Conservation (phyloP, 2,329 filamentous ascomycete genomes). For the Cordyceps cateniannulata region DNA sequence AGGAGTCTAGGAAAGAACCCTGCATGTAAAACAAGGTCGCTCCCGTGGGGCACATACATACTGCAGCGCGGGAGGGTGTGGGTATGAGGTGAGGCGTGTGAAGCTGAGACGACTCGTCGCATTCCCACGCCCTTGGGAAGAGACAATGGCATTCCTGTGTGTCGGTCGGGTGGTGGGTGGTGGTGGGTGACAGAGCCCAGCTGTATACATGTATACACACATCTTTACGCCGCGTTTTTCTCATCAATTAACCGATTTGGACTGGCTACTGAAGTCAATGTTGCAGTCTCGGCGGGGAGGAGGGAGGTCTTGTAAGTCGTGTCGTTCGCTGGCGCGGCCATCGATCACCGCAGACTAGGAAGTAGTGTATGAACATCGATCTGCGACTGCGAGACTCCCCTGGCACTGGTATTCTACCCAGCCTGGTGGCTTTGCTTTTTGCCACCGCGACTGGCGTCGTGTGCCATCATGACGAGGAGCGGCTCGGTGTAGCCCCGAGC, state of each 20-base stretch:
- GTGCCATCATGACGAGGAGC: neutral
- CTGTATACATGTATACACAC: neutral
- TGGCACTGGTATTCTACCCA: constrained; percentile 6
- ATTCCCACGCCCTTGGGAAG: constrained; percentile 9
- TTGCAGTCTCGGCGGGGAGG: neutral
- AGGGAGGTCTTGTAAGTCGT: constrained; percentile 1
- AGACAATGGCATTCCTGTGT: constrained; percentile 10
- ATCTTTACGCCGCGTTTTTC: neutral
- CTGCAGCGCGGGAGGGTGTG: neutral
- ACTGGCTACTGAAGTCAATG: neutral
- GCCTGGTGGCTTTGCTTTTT: constrained; percentile 1
- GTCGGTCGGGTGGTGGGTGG: neutral
- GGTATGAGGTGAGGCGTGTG: neutral
- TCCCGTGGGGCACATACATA: constrained; percentile 9
- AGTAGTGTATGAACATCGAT: neutral
- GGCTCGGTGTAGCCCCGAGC: neutral
- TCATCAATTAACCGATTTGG: neutral
- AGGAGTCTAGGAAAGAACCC: neutral
- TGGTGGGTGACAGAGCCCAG: neutral
- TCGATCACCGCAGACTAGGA: neutral
- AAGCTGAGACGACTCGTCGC: constrained; percentile 1
- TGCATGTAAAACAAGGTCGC: neutral
- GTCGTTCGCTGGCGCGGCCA: neutral
- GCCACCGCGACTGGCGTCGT: neutral
- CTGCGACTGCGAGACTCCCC: neutral